Conservation (phyloP, 257 asterid genomes). For the Nicotiana undulata region DNA sequence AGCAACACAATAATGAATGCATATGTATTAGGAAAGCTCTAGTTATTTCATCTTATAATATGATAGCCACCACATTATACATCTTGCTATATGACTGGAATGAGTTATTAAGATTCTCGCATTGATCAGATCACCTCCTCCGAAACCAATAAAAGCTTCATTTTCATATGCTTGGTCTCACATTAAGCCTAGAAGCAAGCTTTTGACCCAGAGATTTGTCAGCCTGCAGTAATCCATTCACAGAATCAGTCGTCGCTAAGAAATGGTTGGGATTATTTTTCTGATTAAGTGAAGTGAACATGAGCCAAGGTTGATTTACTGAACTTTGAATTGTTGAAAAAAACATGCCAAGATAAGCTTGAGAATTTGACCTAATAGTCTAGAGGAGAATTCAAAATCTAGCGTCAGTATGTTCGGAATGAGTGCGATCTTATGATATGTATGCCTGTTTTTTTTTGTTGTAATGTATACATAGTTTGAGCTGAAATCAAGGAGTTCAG, state of each 20-base stretch:
- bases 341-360: neutral
- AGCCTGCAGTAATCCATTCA: slow-evolving; percentile 15
- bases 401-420: neutral
- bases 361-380: neutral
- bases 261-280: neutral
- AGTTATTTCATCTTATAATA: neutral
- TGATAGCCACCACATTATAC: neutral
- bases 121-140: neutral
- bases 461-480: neutral
- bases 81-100: slow-evolving; percentile 2
- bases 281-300: neutral
- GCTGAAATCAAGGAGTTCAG: neutral
- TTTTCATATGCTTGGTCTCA: slow-evolving; percentile 25
- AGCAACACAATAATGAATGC: slow-evolving; percentile 1
- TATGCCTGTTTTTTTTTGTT: neutral
- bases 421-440: neutral
- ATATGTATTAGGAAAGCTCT: neutral
- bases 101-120: neutral
- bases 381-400: neutral
- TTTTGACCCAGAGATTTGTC: slow-evolving; percentile 29
- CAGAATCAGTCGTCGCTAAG: neutral
- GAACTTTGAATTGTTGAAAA: no score
- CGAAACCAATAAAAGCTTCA: neutral
- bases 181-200: slow-evolving; percentile 26
- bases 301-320: neutral